Evolutionary conservation across 1,284 basidiomycete species (phyloP), one percentile per base, ranked within the genome.

Genomic region (Sparassis latifolia): DNA sequence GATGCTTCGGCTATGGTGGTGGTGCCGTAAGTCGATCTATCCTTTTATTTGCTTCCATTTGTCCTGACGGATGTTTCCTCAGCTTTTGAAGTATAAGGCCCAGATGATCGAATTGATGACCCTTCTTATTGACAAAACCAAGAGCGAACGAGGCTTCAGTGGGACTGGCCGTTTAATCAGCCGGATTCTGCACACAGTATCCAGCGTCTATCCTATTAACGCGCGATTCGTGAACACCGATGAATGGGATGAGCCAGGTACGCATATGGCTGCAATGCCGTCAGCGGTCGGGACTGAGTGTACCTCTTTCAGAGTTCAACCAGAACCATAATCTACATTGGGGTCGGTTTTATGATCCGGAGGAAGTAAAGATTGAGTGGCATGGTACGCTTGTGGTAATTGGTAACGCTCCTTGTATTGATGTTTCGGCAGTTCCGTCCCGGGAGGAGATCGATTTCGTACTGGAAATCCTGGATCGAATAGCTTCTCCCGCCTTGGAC

Each of bases 81-180:
- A 92, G 87, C 65, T 95, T 28, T 69, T 96, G 33, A 76, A 78
- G 54, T 78, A 92, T 67, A 87, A 82, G 63, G 68, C 78, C 5
- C 74, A 84, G 33, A 73, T 97, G 42, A 64, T 97, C 28, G 75
- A 78, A 10, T 72, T 98, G 4, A 63, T 97, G 33, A 68, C 71
- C 2, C 69, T 88, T 46, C 78, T 97, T 40, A 75, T 89, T 33
- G 84, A 90, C 42, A 84, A 83, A 60, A 90, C 92, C 37, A 87
- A 89, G 70, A 89, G 85, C 56, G 96, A 99, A 70, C 82, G 94
- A 53, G 92, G 92, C 12, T 99, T 92, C 68, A 84, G 82, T 30
- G 84, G 89, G 52, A 84, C 86, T 2, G 91, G 90, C 2, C 80
- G 86, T 45, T 71, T 98, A 46, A 75, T 97, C 45, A 84, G 87